Evolutionary conservation across 106 monocot genomes (phyloP), one percentile per base, ranked within the genome.

Genomic region (Agapanthus africanus): DNA sequence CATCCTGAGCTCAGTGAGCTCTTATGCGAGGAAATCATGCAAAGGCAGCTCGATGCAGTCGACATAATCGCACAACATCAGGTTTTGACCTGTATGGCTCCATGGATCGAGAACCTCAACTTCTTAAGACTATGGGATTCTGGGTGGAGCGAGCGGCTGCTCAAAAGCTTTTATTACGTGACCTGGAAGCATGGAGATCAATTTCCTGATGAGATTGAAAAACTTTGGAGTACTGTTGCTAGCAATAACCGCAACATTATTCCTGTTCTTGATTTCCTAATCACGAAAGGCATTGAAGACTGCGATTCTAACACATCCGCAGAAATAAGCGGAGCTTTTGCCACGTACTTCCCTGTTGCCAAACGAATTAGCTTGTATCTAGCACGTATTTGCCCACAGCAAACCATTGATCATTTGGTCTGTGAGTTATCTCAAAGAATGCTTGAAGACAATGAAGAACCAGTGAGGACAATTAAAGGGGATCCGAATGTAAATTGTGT

Each of bases 51-150:
- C 35, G 99, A 99, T 78, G 89, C 99, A 13, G 99, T 99, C 10
- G 93, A 99, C 71, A 92, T 99, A 50, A 99, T 99, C 67, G 99
- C 99, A 27, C 99, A 99, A 36, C 99, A 99, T 77, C 92, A 99
- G 65, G 99, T 99, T 15, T 71, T 99, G 15, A 99, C 99, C 6
- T 99, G 99, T 71, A 87, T 99, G 81, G 99, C 93, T 68, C 99
- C 99, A 31, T 99, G 99, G 99, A 90, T 99, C 28, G 90, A 93
- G 50, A 99, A 99, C 69, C 87, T 99, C 7, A 99, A 93, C 63
- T 93, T 99, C 65, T 39, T 73, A 52, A 93, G 85, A 59, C 73
- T 93, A 37, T 76, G 85, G 80, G 92, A 99, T 66, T 90, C 89
- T 63, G 99, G 99, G 2, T 99, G 99, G 99, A 93, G 99, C 37